These are phyloP conservation scores for Melastoma candidum DNA, from an alignment of 441 rosid species.

Conservation along the genomic window DNA sequence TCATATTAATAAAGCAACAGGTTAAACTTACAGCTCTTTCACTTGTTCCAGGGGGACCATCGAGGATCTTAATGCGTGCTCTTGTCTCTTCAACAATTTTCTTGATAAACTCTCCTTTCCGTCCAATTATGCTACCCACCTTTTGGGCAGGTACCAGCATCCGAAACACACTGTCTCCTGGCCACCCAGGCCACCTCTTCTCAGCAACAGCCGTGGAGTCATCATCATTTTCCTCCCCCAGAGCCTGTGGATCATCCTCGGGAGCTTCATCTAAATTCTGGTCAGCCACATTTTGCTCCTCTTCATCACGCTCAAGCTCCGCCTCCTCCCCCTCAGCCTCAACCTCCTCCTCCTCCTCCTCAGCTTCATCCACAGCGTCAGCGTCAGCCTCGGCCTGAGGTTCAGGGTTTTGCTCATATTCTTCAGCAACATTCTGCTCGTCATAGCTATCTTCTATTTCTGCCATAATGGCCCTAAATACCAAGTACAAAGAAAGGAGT, in stretches of 20 bases:
- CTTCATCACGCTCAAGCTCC: neutral
- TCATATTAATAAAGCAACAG: conserved; percentile 9
- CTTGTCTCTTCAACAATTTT: conserved; percentile 97
- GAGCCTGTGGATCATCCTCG: conserved; percentile 21
- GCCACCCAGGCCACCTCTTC: conserved; percentile 99
- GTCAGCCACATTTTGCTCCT: neutral
- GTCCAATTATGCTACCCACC: conserved; percentile 97
- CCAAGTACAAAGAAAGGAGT: too few species aligned
- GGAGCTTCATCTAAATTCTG: conserved; percentile 4
- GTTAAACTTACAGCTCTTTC: conserved; percentile 93
- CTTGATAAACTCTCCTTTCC: conserved; percentile 94
- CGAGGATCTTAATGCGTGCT: conserved; percentile 94
- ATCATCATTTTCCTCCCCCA: conserved; percentile 32
- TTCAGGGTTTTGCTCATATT: too few species aligned
- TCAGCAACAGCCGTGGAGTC: conserved; percentile 39
- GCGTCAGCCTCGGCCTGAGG: too few species aligned
- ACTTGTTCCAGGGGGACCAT: conserved; percentile 96
- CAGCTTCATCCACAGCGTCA: conserved; percentile 3
- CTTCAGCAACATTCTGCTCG: too few species aligned
- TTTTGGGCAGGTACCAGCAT: conserved; percentile 98
- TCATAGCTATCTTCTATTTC: too few species aligned
- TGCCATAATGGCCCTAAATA: too few species aligned
- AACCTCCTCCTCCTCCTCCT: conserved; percentile 27
- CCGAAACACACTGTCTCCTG: conserved; percentile 96
- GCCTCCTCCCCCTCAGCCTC: conserved; percentile 12